Evolutionary conservation across 805 yeast genomes (phyloP), one percentile per base, ranked within the genome.

Genomic region (Candida xyloterini): DNA sequence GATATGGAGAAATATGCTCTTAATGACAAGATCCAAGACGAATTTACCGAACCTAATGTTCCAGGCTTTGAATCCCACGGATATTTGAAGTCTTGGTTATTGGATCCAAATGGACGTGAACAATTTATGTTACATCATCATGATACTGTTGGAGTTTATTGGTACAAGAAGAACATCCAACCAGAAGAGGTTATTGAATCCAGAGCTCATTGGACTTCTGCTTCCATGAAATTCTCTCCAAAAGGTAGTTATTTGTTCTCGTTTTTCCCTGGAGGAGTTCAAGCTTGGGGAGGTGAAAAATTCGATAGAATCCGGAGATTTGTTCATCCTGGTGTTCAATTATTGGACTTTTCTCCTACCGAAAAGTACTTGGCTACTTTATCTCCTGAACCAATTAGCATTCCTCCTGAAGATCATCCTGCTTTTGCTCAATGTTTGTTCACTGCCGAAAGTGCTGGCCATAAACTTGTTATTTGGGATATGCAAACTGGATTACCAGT

Each of bases 381-480:
- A 57, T 88, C 98, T 4, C 86, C 91, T 30, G 78, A 81, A 34
- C 93, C 96, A 43, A 84, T 93, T 54, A 60, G 71, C 23, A 66
- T 80, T 25, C 91, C 90, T 35, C 78, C 87, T 24, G 77, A 71
- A 25, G 76, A 76, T 42, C 74, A 73, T 47, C 81, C 84, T 32
- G 81, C 78, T 44, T 74, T 80, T 55, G 76, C 78, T 33, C 68
- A 70, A 42, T 84, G 79, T 70, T 95, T 96, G 50, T 93, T 90
- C 63, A 82, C 84, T 38, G 81, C 84, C 37, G 87, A 81, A 59
- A 86, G 84, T 59, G 91, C 81, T 56, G 99, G 98, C 48, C 96
- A 93, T 68, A 84, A 88, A 65, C 74, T 93, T 52, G 91, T 91
- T 38, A 78, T 93, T 45, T 93, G 99, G 99, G 91, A 90, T 56